Conservation (phyloP, 371 early-diverging fungal genomes). For the Entomophthora muscae region DNA sequence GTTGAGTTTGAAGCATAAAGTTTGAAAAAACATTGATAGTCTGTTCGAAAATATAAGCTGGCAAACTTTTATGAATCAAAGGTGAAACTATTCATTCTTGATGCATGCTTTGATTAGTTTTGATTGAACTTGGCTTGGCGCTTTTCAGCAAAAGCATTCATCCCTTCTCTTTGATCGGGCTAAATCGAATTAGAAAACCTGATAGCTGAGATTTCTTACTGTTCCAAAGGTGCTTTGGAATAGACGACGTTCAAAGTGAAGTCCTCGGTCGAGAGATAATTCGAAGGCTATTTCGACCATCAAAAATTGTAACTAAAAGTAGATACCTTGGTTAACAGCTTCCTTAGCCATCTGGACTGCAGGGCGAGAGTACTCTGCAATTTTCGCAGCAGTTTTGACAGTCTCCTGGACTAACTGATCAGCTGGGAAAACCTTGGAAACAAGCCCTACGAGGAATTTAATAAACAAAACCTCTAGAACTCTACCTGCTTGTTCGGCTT, state of each 20-base stretch:
- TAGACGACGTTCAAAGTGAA: slow-evolving; percentile 81
- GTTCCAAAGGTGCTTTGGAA: slow-evolving; percentile 91
- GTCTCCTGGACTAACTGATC: slow-evolving; percentile 78
- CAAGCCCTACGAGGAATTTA: slow-evolving; percentile 31
- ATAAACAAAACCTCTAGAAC: background rate
- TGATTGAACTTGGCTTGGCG: slow-evolving; percentile 67
- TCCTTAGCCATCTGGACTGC: slow-evolving; percentile 93
- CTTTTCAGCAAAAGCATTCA: slow-evolving; percentile 93
- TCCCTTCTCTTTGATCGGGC: slow-evolving; percentile 94
- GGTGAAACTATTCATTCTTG: too few species aligned
- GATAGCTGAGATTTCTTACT: slow-evolving; percentile 21
- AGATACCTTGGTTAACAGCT: slow-evolving; percentile 70
- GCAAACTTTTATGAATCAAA: too few species aligned
- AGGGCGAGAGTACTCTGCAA: slow-evolving; percentile 72
- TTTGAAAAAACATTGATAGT: too few species aligned
- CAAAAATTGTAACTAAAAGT: background rate
- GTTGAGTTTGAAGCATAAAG: too few species aligned
- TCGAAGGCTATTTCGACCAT: slow-evolving; percentile 50
- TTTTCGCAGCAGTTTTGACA: slow-evolving; percentile 69
- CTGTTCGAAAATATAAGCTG: too few species aligned
- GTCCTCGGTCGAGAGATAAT: slow-evolving; percentile 62
- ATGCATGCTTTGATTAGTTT: background rate
- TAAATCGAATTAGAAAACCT: slow-evolving; percentile 12
- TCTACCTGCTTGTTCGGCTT: slow-evolving; percentile 62
- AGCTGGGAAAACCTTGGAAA: slow-evolving; percentile 77